Evolutionary conservation across 2,329 filamentous ascomycete genomes (phyloP).

Genomic region (Calycina herbarum): DNA sequence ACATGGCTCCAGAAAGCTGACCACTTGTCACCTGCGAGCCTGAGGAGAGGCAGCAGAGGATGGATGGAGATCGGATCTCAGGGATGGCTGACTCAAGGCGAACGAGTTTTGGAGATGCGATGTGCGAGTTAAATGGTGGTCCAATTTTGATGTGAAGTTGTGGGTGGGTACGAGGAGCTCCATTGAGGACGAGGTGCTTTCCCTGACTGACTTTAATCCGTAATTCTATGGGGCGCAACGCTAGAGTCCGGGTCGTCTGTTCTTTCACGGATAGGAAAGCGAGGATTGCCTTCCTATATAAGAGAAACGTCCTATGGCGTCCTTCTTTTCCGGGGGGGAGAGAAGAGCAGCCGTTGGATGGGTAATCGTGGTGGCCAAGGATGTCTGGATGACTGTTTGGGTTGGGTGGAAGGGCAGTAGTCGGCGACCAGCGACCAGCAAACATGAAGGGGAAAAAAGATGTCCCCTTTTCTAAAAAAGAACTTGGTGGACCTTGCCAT

Average conservation of each 20-base stretch:
- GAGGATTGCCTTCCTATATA: neutral
- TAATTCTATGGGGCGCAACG: neutral
- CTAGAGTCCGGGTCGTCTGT: neutral
- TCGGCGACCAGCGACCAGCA: neutral
- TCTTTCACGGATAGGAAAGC: neutral
- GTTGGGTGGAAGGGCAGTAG: neutral
- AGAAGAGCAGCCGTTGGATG: neutral
- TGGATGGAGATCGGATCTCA: neutral
- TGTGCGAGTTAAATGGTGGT: neutral
- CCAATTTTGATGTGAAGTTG: neutral
- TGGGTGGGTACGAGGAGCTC: neutral
- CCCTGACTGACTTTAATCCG: neutral
- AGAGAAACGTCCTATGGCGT: neutral
- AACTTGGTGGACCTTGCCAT: neutral
- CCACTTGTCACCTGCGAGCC: constrained; percentile 6
- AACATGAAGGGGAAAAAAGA: neutral
- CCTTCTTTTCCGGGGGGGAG: neutral
- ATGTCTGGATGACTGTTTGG: neutral
- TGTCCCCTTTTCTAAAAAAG: neutral
- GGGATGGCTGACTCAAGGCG: constrained; percentile 13
- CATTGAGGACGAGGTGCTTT: neutral
- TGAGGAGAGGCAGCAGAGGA: neutral
- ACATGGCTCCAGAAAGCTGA: neutral
- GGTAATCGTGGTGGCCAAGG: neutral
- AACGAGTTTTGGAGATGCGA: neutral